Base-by-base conservation (phyloP, 768 basidiomycete genomes). In the Boletus rubroflammeus region DNA sequence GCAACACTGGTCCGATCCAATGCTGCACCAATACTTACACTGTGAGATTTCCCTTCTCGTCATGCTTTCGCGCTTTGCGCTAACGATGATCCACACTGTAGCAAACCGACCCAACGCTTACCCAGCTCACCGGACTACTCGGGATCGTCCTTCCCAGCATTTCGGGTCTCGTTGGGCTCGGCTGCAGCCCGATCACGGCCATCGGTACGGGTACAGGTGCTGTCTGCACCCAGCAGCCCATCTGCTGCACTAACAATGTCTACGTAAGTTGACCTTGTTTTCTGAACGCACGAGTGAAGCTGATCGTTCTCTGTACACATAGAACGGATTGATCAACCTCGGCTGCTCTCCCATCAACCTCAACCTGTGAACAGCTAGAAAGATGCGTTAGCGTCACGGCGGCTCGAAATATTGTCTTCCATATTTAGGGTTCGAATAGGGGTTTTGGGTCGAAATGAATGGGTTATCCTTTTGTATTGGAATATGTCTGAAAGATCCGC, bases 291-390 rank as follows among this genome's bases (percentile, higher is more conserved):
- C 7, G 10, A 1, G 3, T 1, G 25, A 17, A 3, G 10, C 31
- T 50, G 7, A 48, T 5, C 6, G 0, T 14, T 25, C 5, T 32
- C 3, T 14, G 2, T 9, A 9, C 19, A 26, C 15, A 41, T 23
- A 64, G 62, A 53, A 34, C 17, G 63, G 60, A 0, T 3, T 52
- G 14, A 26, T 64, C 28, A 44, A 40, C 11, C 5, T 64, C 1
- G 63, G 63, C n/a, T 64, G 63, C 42, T 39, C 43, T 6, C 60
- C 63, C 14, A 14, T 62, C n/a, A 47, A 38, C 31, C 11, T 60
- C 19, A 34, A 9, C 41, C 1, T 36, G 10, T 65, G 19, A 63
- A 28, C 2, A 1, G 1, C 15, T 23, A 6, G n/a, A 44, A n/a
- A 13, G 13, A 44, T 13, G 13, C 34, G 15, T 3, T 35, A 17